Evolutionary conservation across 148 eudicot genomes (phyloP).

Genomic region (Rhododendron griersonianum): DNA sequence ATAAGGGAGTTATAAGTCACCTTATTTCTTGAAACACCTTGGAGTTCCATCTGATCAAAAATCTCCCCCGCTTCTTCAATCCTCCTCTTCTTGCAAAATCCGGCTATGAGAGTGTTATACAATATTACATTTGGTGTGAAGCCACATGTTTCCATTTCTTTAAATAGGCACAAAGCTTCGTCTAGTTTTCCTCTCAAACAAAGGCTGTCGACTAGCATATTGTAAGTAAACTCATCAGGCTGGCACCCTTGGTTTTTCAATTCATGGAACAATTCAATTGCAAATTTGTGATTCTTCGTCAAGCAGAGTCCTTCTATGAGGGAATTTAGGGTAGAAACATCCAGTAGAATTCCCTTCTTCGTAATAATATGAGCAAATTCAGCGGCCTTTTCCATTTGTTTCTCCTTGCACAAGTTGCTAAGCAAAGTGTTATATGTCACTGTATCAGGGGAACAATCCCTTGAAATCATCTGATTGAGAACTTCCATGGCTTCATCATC

Average conservation of each 20-base stretch:
- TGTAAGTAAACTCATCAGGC: conserved; percentile 92
- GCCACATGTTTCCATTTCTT: conserved; percentile 90
- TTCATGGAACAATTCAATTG: conserved; percentile 65
- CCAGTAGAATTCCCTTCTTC: conserved; percentile 70
- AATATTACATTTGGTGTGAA: conserved; percentile 74
- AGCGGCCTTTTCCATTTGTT: conserved; percentile 79
- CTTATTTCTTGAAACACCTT: conserved; percentile 70
- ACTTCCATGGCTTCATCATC: conserved; percentile 81
- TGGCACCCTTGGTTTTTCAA: conserved; percentile 82
- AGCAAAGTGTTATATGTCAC: conserved; percentile 79
- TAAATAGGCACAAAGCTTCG: conserved; percentile 57
- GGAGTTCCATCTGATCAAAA: conserved; percentile 91
- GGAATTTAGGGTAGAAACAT: conserved; percentile 88
- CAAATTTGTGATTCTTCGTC: conserved; percentile 45
- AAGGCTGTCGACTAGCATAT: conserved; percentile 72
- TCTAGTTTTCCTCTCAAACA: conserved; percentile 65
- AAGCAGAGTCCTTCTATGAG: conserved; percentile 90
- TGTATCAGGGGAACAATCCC: conserved; percentile 69
- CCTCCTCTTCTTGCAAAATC: conserved; percentile 73
- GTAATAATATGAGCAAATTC: conserved; percentile 62
- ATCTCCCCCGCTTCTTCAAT: conserved; percentile 90
- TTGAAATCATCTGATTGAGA: conserved; percentile 76
- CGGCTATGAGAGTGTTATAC: conserved; percentile 78
- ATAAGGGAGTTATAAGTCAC: conserved; percentile 83
- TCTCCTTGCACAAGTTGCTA: conserved; percentile 80